Conservation (phyloP, 139 green algal species). For the Picocystis salinarum region DNA sequence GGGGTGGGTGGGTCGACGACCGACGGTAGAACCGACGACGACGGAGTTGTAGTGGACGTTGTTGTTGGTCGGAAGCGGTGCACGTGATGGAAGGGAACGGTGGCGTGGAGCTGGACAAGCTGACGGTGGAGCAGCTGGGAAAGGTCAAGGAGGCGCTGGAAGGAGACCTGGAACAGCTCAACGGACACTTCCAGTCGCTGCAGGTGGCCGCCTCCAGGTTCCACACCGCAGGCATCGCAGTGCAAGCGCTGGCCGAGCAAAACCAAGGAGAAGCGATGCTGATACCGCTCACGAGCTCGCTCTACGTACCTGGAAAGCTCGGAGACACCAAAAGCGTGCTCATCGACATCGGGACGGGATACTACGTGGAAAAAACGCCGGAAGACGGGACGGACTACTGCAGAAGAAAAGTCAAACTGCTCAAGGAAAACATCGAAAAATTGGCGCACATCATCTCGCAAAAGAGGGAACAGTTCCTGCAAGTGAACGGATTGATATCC, state of each 20-base stretch:
- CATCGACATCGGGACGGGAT: constrained; percentile 75
- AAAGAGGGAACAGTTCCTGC: not conserved
- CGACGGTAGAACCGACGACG: no score
- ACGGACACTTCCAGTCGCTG: constrained; percentile 12
- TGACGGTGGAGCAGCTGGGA: not conserved
- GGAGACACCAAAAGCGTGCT: constrained; percentile 50
- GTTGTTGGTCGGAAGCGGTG: no score
- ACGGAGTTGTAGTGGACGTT: no score
- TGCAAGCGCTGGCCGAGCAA: constrained; percentile 27
- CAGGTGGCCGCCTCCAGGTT: constrained; percentile 28
- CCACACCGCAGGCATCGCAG: constrained; percentile 19
- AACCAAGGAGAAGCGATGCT: constrained; percentile 53
- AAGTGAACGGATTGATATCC: not conserved
- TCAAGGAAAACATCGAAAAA: constrained; percentile 39
- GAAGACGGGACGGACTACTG: constrained; percentile 47
- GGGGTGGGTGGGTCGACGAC: no score
- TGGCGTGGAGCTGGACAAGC: not conserved
- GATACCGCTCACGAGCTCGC: constrained; percentile 61
- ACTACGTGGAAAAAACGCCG: constrained; percentile 56
- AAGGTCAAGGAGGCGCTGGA: constrained; percentile 1
- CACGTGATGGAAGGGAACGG: no score
- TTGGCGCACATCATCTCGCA: not conserved
- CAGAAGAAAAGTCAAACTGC: constrained; percentile 36
- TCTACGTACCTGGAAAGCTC: constrained; percentile 66
- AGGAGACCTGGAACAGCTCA: constrained; percentile 1